Evolutionary conservation across 768 basidiomycete species (phyloP).

Genomic region (Amanita exitialis): DNA sequence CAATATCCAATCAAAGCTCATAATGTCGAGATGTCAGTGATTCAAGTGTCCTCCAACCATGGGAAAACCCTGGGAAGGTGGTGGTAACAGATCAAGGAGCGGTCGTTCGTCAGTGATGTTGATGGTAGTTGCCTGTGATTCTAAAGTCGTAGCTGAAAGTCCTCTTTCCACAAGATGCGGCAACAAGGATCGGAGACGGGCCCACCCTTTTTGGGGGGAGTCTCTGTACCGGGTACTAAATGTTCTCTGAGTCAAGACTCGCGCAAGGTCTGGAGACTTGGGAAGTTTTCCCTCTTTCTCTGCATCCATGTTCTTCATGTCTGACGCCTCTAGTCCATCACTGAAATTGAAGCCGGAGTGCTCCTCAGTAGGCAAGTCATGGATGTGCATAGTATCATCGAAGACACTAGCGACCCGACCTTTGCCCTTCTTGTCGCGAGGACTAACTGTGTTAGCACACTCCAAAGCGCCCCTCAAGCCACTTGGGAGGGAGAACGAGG

Average conservation of each 20-base stretch:
- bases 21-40: too few species aligned
- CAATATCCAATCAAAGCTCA: too few species aligned
- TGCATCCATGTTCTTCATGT: neutral
- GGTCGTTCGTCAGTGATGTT: constrained; percentile 79
- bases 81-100: too few species aligned
- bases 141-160: constrained; percentile 19
- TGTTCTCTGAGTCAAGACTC: constrained; percentile 7
- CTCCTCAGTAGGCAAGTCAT: constrained; percentile 42
- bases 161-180: constrained; percentile 38
- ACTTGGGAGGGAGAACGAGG: constrained; percentile 21
- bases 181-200: constrained; percentile 52
- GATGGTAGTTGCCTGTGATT: constrained; percentile 44
- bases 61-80: too few species aligned
- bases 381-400: constrained; percentile 42
- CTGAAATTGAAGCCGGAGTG: constrained; percentile 24
- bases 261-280: constrained; percentile 6
- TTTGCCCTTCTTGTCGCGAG: constrained; percentile 46
- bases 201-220: constrained; percentile 17
- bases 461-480: constrained; percentile 61
- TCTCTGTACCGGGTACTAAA: constrained; percentile 19
- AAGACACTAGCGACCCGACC: constrained; percentile 33
- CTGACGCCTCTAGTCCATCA: neutral
- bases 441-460: constrained; percentile 28
- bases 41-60: too few species aligned
- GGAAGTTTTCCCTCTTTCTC: constrained; percentile 1